phyloP scores from a whole-genome alignment of 2,329 filamentous ascomycete species.

The Eutypa lata region DNA sequence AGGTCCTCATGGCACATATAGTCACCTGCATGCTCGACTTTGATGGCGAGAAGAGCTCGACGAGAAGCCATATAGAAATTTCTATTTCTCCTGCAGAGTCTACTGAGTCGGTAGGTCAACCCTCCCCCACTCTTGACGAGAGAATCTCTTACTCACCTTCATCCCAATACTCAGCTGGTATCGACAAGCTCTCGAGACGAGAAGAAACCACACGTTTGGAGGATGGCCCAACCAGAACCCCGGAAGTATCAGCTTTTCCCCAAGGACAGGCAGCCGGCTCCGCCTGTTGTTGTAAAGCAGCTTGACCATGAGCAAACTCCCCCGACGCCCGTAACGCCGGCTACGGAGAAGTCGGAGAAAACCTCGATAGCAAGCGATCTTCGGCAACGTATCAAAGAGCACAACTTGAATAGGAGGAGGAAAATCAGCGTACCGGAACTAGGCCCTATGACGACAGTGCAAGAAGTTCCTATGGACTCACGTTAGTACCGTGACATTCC shows the following conservation, averaged over 20 bases:
- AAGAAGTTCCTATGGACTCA: constrained; percentile 66
- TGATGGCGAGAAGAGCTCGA: constrained; percentile 32
- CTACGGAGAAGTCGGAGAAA: constrained; percentile 39
- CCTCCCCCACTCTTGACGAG: constrained; percentile 3
- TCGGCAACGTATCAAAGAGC: constrained; percentile 55
- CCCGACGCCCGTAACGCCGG: constrained; percentile 36
- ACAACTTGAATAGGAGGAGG: constrained; percentile 54
- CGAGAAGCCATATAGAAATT: constrained; percentile 49
- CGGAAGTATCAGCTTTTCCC: constrained; percentile 63
- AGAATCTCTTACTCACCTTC: constrained; percentile 23
- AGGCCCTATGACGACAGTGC: constrained; percentile 66
- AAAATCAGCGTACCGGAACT: constrained; percentile 64
- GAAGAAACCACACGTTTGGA: constrained; percentile 51
- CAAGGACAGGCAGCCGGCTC: constrained; percentile 43
- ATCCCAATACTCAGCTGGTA: constrained; percentile 23
- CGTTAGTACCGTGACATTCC: constrained; percentile 47
- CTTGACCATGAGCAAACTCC: constrained; percentile 50
- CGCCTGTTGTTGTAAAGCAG: constrained; percentile 39
- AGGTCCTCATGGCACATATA: constrained; percentile 58
- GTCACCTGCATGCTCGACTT: constrained; percentile 54
- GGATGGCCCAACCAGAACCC: constrained; percentile 54
- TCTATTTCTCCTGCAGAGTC: constrained; percentile 20
- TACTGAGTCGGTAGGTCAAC: constrained; percentile 41
- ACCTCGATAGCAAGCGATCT: constrained; percentile 36
- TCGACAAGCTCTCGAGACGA: constrained; percentile 35